These are phyloP conservation scores for Penicillium malachiteum DNA, from an alignment of 495 filamentous ascomycete species.

Conservation along the genomic window DNA sequence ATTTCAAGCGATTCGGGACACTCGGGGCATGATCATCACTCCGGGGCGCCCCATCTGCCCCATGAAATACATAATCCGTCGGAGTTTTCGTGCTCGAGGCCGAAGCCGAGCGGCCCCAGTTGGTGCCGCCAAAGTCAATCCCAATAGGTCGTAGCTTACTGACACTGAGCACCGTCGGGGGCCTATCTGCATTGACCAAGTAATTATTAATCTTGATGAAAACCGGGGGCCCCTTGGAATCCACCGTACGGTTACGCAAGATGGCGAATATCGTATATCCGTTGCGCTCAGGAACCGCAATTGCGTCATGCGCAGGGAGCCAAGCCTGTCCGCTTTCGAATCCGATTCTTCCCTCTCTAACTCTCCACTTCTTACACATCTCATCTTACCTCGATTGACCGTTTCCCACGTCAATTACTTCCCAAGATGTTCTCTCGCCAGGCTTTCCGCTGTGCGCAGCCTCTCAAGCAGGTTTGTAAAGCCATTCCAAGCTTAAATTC, in stretches of 20 bases:
- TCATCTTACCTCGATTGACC: conserved; percentile 9
- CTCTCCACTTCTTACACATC: conserved; percentile 8
- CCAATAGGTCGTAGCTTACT: no score
- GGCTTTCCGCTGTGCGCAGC: conserved; percentile 47
- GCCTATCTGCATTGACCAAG: no score
- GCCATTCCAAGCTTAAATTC: background rate
- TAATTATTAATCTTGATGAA: background rate
- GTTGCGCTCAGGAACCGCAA: conserved; percentile 2
- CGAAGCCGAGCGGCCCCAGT: background rate
- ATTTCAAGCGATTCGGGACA: background rate
- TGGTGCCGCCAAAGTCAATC: no score
- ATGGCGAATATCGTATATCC: conserved; percentile 9
- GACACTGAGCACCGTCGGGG: no score
- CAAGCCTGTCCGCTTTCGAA: conserved; percentile 26
- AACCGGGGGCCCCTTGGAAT: conserved; percentile 5
- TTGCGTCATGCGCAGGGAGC: conserved; percentile 30
- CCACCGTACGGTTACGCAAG: conserved; percentile 7
- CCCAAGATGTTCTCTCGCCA: conserved; percentile 51
- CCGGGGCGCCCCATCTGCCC: background rate
- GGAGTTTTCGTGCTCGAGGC: background rate
- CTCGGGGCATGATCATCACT: background rate
- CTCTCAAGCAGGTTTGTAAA: conserved; percentile 46
- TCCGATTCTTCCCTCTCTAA: conserved; percentile 27
- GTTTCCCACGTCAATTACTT: conserved; percentile 9
- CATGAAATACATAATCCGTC: background rate